Evolutionary conservation across 305 asterid genomes (phyloP), one percentile per base, ranked within the genome.

Genomic region (Fraxinus floribunda): DNA sequence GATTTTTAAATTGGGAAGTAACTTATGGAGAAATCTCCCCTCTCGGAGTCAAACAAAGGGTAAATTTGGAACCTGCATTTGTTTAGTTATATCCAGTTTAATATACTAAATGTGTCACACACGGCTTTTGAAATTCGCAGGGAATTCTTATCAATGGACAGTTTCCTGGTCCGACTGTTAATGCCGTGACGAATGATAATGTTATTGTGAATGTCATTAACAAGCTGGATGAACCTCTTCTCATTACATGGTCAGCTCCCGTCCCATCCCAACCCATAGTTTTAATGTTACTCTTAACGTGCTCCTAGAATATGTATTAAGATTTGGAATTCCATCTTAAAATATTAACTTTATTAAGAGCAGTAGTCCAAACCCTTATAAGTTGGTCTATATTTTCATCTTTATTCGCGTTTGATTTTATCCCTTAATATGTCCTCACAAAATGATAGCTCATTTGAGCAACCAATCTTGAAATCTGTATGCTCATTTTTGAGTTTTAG

Each of bases 131-230:
- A n/a, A 72, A 34, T 66, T 84, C 76, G 64, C 91, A 94, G 98
- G 98, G 92, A 39, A 94, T 94, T 85, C 94, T 93, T 4, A 83
- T 94, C 29, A 93, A 94, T 77, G 92, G 93, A 0, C 91, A 92
- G 70, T 94, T 94, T 88, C 97, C 98, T 0, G 98, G 98, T 3
- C 98, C 97, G 0, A 91, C 93, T 8, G 77, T 94, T 24, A 86
- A 84, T 8, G 91, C 86, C 4, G 82, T 89, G 1, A 94, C 98
- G 8, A 94, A 94, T 66, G 94, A 94, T 85, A 94, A 94, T 55
- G 86, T 93, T 1, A 68, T 88, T 13, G 90, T 94, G 35, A 81
- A 87, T 41, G 91, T 94, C 68, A 30, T 86, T 30, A 94, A 94
- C 89, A 89, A 89, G 78, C 83, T 94, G 39, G 90, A 93, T 11